A percentile compares a stretch with the other conserved stretches of the same genome.
phyloP scores from a whole-genome alignment of 1,284 basidiomycete genomes.

The Apiotrichum sp. region DNA sequence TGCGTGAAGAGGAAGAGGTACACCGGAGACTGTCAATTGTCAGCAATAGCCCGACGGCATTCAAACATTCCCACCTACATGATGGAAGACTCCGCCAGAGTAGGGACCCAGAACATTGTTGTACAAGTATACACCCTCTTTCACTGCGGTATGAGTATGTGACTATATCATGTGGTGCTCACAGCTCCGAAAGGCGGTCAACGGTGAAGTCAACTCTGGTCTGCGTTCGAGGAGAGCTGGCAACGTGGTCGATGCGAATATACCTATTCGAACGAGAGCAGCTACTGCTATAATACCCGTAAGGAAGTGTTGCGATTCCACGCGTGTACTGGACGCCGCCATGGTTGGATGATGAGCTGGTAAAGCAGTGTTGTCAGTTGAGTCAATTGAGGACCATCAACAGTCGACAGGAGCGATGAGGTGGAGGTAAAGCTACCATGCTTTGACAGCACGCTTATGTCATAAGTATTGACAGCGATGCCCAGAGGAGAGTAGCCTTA shows the following conservation, averaged over 20 bases:
- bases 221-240: conserved; percentile 42
- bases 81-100: conserved; percentile 71
- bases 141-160: conserved; percentile 53
- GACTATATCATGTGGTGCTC: conserved; percentile 5
- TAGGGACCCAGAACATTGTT: conserved; percentile 72
- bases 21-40: conserved; percentile 63
- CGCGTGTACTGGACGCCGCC: no score
- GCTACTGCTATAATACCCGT: neutral
- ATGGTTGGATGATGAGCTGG: no score
- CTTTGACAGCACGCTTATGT: no score
- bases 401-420: no score
- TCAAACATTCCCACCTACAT: conserved; percentile 53
- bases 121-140: conserved; percentile 77
- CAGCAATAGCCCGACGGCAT: neutral
- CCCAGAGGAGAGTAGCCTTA: no score
- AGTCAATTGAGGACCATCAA: no score
- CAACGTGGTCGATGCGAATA: conserved; percentile 19
- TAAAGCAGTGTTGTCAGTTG: no score
- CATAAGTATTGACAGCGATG: no score
- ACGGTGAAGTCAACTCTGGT: conserved; percentile 71
- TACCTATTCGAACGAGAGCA: conserved; percentile 29
- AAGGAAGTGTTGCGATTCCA: no score
- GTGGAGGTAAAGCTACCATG: no score
- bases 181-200: conserved; percentile 60
- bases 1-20: conserved; percentile 66